These are phyloP conservation scores for Rehmannia glutinosa DNA, from an alignment of 257 asterid species.

Conservation along the genomic window DNA sequence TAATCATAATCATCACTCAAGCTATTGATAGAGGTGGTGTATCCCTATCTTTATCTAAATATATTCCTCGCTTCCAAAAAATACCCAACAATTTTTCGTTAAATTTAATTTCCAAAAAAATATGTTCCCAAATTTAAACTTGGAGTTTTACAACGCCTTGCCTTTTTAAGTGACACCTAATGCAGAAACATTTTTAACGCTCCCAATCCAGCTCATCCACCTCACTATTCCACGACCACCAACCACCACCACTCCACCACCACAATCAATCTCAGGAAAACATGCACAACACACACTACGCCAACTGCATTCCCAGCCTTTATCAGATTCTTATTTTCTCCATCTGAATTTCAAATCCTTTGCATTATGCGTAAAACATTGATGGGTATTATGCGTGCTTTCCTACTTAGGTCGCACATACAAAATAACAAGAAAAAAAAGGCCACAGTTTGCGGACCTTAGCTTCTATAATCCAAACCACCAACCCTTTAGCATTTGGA, in stretches of 20 bases:
- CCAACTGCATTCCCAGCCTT: constrained; percentile 8
- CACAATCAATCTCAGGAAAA: constrained; percentile 6
- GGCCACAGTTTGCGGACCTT: constrained; percentile 35
- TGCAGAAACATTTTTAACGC: constrained; percentile 27
- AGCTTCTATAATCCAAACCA: constrained; percentile 82
- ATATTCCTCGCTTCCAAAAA: constrained; percentile 14
- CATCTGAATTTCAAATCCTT: constrained; percentile 9
- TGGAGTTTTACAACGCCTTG: constrained; percentile 43
- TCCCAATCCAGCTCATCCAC: constrained; percentile 6
- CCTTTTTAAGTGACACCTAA: constrained; percentile 45
- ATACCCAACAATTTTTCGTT: not conserved
- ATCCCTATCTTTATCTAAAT: too few species aligned
- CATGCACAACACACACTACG: constrained; percentile 18
- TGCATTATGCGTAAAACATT: constrained; percentile 24
- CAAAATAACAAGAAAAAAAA: not conserved
- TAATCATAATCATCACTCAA: too few species aligned
- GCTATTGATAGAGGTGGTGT: too few species aligned
- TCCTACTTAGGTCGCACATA: too few species aligned
- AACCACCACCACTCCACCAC: constrained; percentile 2
- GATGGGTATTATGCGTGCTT: too few species aligned
- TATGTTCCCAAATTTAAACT: constrained; percentile 16
- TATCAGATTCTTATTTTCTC: constrained; percentile 20
- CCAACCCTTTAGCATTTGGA: constrained; percentile 68
- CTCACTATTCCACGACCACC: not conserved
- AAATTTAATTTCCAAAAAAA: not conserved